Evolutionary conservation across 2,329 filamentous ascomycete genomes (phyloP).

Genomic region (Sporothrix phasma): DNA sequence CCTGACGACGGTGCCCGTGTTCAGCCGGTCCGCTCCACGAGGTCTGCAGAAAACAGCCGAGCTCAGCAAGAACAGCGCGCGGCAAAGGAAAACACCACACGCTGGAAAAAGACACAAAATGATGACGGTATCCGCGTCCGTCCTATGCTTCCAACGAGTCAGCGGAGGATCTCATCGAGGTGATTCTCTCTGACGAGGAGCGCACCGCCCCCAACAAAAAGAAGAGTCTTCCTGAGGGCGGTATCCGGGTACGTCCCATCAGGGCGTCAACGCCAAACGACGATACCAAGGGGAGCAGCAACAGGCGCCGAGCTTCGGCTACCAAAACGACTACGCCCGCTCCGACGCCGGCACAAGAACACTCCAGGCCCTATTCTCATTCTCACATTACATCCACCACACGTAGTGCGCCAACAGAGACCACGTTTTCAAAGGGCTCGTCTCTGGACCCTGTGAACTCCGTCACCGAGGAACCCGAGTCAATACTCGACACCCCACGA

Average conservation of each 20-base stretch:
- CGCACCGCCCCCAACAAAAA: not conserved
- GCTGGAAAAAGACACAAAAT: not conserved
- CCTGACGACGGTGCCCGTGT: conserved; percentile 30
- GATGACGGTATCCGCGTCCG: conserved; percentile 25
- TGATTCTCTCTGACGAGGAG: not conserved
- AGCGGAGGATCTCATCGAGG: not conserved
- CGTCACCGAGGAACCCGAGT: conserved; percentile 23
- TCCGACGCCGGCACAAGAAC: not conserved
- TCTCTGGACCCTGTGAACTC: not conserved
- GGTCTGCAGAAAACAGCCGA: conserved; percentile 8
- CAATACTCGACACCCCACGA: conserved; percentile 23
- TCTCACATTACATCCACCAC: conserved; percentile 1
- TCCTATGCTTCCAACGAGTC: conserved; percentile 10
- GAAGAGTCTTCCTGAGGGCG: conserved; percentile 22
- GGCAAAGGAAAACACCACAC: not conserved
- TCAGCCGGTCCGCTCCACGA: conserved; percentile 24
- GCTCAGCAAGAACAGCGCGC: not conserved
- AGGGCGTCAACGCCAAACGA: not conserved
- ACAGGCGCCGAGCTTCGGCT: not conserved
- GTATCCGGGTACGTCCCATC: conserved; percentile 22
- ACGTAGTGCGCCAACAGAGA: conserved; percentile 13
- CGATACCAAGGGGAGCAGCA: not conserved
- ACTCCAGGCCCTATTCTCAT: not conserved
- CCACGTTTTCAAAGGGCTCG: not conserved
- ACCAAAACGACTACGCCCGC: conserved; percentile 22